These are phyloP conservation scores for Zea mays DNA, from an alignment of 176 grass and related monocot species.

Conservation along the genomic window DNA sequence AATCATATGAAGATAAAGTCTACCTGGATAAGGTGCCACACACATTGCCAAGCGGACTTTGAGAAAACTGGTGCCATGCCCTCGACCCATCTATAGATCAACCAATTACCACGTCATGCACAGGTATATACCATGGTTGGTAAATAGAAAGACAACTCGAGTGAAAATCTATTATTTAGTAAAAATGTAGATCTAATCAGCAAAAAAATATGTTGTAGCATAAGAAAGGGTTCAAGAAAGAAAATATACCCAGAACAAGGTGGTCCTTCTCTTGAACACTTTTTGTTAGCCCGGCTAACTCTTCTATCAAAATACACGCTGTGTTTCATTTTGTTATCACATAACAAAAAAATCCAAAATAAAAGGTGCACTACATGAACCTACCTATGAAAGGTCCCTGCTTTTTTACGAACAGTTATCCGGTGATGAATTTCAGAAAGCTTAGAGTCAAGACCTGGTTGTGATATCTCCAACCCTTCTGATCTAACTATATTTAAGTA, in stretches of 20 bases:
- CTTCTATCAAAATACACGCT: slow-evolving; percentile 49
- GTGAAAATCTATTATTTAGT: slow-evolving; percentile 5
- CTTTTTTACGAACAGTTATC: slow-evolving; percentile 77
- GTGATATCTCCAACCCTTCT: slow-evolving; percentile 86
- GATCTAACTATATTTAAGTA: slow-evolving; percentile 86
- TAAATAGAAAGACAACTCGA: slow-evolving; percentile 14
- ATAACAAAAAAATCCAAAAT: slow-evolving; percentile 5
- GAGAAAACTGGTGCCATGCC: slow-evolving; percentile 88
- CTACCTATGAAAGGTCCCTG: slow-evolving; percentile 68
- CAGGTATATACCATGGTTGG: background rate
- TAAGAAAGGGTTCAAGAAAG: slow-evolving; percentile 18
- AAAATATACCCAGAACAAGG: slow-evolving; percentile 79
- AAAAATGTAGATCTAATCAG: slow-evolving; percentile 1
- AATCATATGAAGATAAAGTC: slow-evolving; percentile 20
- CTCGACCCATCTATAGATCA: slow-evolving; percentile 81
- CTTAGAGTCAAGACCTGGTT: slow-evolving; percentile 79
- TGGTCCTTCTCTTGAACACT: slow-evolving; percentile 70
- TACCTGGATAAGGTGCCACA: slow-evolving; percentile 96
- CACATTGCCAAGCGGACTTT: slow-evolving; percentile 83
- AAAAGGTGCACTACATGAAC: slow-evolving; percentile 26
- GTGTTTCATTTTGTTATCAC: slow-evolving; percentile 24
- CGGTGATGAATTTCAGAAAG: slow-evolving; percentile 82
- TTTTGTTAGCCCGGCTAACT: slow-evolving; percentile 60
- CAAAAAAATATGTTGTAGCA: slow-evolving; percentile 11
- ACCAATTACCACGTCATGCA: slow-evolving; percentile 26